Evolutionary conservation across 257 asterid species (phyloP).

Genomic region (Linderniella brevidens): DNA sequence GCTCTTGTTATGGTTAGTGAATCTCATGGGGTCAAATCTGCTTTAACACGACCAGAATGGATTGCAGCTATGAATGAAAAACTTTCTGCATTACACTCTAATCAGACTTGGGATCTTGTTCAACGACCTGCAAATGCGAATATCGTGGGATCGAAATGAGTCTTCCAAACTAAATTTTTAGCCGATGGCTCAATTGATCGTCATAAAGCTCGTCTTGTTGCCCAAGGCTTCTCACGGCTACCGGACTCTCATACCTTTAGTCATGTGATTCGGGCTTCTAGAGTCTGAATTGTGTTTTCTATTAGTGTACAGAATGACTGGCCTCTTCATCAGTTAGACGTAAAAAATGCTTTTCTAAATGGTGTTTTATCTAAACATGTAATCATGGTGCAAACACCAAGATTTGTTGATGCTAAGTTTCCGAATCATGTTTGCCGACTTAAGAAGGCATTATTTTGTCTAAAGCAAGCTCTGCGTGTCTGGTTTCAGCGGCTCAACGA

Average conservation of each 20-base stretch:
- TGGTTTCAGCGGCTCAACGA: background rate
- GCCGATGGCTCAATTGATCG: background rate
- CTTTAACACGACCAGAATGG: background rate
- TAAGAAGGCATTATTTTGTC: conserved; percentile 2
- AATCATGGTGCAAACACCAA: background rate
- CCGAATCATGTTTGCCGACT: conserved; percentile 1
- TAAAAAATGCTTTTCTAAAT: background rate
- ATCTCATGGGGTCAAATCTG: background rate
- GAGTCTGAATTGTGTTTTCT: background rate
- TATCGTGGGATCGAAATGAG: background rate
- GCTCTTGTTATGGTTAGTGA: background rate
- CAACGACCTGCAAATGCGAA: background rate
- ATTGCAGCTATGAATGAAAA: background rate
- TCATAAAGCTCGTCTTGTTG: background rate
- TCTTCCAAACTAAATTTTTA: background rate
- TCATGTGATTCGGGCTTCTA: background rate
- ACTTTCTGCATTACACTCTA: background rate
- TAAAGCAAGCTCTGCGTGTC: background rate
- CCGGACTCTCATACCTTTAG: background rate
- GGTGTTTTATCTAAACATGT: background rate
- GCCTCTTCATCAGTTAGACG: background rate
- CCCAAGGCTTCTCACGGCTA: background rate
- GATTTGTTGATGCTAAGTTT: background rate
- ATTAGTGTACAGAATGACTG: background rate
- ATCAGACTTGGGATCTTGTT: background rate